phyloP scores from a whole-genome alignment of 306 rosid species.

The Dryas octopetala region DNA sequence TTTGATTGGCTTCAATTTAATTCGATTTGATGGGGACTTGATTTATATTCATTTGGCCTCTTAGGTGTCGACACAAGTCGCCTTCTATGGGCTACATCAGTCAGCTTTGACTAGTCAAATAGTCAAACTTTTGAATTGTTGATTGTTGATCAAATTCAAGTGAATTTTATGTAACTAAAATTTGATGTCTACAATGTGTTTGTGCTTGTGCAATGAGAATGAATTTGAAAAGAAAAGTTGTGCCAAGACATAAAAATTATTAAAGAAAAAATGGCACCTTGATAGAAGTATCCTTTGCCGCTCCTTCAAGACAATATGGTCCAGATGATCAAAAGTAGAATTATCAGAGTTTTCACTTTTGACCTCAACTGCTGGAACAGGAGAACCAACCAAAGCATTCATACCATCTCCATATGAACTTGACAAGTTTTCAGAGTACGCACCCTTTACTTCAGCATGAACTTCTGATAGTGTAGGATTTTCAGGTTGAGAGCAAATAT shows the following conservation, averaged over 20 bases:
- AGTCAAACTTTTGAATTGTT: neutral
- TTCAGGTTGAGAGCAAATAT: conserved; percentile 21
- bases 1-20: neutral
- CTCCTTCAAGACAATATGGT: conserved; percentile 62
- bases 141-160: neutral
- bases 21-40: neutral
- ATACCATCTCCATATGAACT: conserved; percentile 36
- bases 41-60: neutral
- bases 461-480: conserved; percentile 28
- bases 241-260: conserved; percentile 7
- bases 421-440: conserved; percentile 28
- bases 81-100: neutral
- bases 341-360: conserved; percentile 45
- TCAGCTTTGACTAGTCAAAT: neutral
- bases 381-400: conserved; percentile 31
- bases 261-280: conserved; percentile 45
- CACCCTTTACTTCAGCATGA: conserved; percentile 40
- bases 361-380: conserved; percentile 28
- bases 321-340: conserved; percentile 45
- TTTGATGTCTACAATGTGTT: neutral
- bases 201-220: neutral
- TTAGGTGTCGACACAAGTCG: neutral
- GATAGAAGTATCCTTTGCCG: conserved; percentile 63
- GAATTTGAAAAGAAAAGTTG: neutral
- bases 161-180: neutral